Percentiles rank a stretch among this genome's conserved stretches.
These are phyloP conservation scores for Podosphaera xanthii DNA, from an alignment of 2,329 filamentous ascomycete species.

Conservation along the genomic window DNA sequence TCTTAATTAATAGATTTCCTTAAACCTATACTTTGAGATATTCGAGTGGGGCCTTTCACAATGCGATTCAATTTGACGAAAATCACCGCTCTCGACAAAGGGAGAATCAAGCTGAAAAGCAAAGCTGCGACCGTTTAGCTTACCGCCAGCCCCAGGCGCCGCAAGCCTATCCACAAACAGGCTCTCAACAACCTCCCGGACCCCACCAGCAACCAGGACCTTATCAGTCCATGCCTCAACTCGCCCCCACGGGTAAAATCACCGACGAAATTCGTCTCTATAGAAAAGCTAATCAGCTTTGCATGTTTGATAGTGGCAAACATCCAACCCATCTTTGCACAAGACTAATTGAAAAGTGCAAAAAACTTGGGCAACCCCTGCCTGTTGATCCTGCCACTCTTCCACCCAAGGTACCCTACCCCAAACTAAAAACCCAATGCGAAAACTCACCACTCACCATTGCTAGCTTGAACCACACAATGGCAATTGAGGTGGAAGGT, in stretches of 20 bases:
- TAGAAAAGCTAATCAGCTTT: not conserved
- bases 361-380: not conserved
- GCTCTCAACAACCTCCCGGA: too few species aligned
- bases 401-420: not conserved
- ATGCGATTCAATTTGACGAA: too few species aligned
- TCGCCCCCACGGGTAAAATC: not conserved
- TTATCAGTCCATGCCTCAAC: too few species aligned
- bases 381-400: not conserved
- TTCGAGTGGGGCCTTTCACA: too few species aligned
- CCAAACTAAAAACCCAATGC: not conserved
- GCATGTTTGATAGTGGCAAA: not conserved
- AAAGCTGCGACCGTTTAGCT: too few species aligned
- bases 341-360: slow-evolving; percentile 1
- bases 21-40: too few species aligned
- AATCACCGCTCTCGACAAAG: too few species aligned
- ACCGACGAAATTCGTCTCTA: not conserved
- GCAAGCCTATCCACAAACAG: too few species aligned
- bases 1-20: too few species aligned
- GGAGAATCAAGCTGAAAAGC: too few species aligned
- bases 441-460: not conserved
- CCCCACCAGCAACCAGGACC: too few species aligned
- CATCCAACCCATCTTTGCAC: not conserved
- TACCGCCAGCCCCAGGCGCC: too few species aligned
- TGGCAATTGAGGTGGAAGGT: not conserved
- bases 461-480: not conserved